These are phyloP conservation scores for Penicillium sp. DNA, from an alignment of 2,329 filamentous ascomycete species.

Conservation along the genomic window DNA sequence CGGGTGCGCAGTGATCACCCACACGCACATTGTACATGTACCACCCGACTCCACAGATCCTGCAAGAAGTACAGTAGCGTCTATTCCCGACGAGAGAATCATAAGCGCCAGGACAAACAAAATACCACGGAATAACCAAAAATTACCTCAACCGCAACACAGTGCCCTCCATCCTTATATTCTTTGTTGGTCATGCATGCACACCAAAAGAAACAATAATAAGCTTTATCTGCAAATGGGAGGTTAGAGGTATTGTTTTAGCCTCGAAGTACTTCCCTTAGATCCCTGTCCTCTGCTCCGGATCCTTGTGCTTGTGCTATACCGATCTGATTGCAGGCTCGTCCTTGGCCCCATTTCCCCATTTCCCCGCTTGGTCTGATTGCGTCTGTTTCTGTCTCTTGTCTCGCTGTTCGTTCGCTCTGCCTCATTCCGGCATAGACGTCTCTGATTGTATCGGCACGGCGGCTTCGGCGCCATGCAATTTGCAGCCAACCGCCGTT, in stretches of 20 bases:
- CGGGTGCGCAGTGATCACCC: conserved; percentile 11
- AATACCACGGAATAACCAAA: background rate
- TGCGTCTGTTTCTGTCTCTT: conserved; percentile 9
- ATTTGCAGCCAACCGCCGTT: background rate
- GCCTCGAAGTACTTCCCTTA: background rate
- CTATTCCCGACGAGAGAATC: background rate
- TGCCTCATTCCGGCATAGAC: conserved; percentile 16
- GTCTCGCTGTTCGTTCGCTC: conserved; percentile 18
- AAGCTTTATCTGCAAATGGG: background rate
- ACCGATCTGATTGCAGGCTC: conserved; percentile 8
- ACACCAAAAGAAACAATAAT: background rate
- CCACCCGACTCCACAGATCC: conserved; percentile 6
- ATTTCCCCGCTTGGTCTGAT: conserved; percentile 14
- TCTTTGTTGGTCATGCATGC: background rate
- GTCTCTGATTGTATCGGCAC: conserved; percentile 18
- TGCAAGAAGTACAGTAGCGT: conserved; percentile 8
- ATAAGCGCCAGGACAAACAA: background rate
- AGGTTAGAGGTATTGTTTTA: background rate
- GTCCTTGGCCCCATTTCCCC: background rate
- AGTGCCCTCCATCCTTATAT: background rate
- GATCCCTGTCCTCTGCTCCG: background rate
- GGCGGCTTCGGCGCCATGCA: conserved; percentile 8
- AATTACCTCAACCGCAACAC: background rate
- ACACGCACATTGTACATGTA: conserved; percentile 15
- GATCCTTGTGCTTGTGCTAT: conserved; percentile 1